Evolutionary conservation across 2,329 filamentous ascomycete species (phyloP), one percentile per base, ranked within the genome.

Genomic region (Colletotrichum acutatum): DNA sequence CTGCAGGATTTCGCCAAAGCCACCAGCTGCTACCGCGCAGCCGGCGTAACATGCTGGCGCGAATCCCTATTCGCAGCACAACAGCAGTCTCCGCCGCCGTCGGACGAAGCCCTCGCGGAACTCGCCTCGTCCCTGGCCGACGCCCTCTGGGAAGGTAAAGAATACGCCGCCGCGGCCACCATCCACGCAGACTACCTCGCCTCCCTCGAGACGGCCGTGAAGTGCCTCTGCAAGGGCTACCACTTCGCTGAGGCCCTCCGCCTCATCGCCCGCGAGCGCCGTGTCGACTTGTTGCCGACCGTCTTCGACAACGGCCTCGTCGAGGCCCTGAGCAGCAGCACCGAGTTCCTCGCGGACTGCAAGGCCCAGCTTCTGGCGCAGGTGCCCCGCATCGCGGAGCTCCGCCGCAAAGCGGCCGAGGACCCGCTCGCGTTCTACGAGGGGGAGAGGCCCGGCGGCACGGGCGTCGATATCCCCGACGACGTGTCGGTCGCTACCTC

Each of bases 281-380:
- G 90, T 19, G 83, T 89, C 0, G 85, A 90, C 1, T 88, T 97
- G 5, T 88, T 98, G 42, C 83, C 83, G 6, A 83, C 88, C 0
- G 89, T 94, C 66, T 88, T 99, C 16, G 96, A 99, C 79, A 83
- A 89, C 0, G 94, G 93, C 1, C 90, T 99, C 6, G 89, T 92
- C 4, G 96, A 98, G 71, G 91, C 94, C 1, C 91, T 97, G 69
- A 92, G 93, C 26, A 91, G 90, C 66, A 95, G 93, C 78, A 98
- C 95, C 0, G 97, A 98, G 80, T 91, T 98, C 72, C 90, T 99
- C 12, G 95, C 97, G 1, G 97, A 99, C 81, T 98, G 96, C 89
- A 95, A 94, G 81, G 87, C 87, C 0, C 97, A 99, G 81, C 88
- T 98, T 3, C 86, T 87, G 59, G 93, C 95, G 0, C 97, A 99